Conservation (phyloP, 2,329 filamentous ascomycete genomes). For the Colletotrichum navitas region DNA sequence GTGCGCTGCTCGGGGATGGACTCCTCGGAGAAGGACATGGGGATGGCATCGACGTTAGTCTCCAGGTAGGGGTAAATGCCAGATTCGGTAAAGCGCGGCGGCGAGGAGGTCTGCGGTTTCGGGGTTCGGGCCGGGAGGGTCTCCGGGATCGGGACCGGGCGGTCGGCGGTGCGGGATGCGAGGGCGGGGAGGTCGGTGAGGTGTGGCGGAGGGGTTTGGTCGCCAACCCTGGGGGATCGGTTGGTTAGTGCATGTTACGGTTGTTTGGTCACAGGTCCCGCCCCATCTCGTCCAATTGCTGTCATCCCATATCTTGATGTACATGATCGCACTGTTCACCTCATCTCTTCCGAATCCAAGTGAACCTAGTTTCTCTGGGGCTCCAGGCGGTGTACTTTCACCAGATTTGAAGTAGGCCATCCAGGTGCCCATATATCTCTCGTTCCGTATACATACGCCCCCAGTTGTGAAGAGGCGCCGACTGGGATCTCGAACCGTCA, state of each 20-base stretch:
- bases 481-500: slow-evolving; percentile 22
- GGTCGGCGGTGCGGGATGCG: slow-evolving; percentile 63
- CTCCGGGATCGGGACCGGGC: slow-evolving; percentile 60
- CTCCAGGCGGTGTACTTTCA: not conserved
- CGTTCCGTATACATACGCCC: not conserved
- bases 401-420: not conserved
- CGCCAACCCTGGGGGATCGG: slow-evolving; percentile 56
- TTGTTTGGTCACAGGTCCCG: not conserved
- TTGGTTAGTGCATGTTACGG: slow-evolving; percentile 12
- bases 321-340: not conserved
- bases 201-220: slow-evolving; percentile 53
- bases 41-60: slow-evolving; percentile 70
- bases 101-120: slow-evolving; percentile 51
- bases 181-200: slow-evolving; percentile 61
- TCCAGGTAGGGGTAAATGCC: slow-evolving; percentile 74
- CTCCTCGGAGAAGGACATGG: slow-evolving; percentile 73
- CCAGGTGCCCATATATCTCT: slow-evolving; percentile 1
- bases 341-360: not conserved
- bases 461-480: not conserved
- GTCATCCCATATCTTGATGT: not conserved
- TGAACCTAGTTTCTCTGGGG: no score
- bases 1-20: slow-evolving; percentile 58
- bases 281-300: slow-evolving; percentile 2
- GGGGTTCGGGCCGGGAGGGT: slow-evolving; percentile 61
- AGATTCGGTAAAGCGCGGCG: slow-evolving; percentile 67